Percentiles rank a stretch among this genome's conserved stretches.
phyloP scores from a whole-genome alignment of 2,329 filamentous ascomycete genomes.

The Monosporascus sp. region DNA sequence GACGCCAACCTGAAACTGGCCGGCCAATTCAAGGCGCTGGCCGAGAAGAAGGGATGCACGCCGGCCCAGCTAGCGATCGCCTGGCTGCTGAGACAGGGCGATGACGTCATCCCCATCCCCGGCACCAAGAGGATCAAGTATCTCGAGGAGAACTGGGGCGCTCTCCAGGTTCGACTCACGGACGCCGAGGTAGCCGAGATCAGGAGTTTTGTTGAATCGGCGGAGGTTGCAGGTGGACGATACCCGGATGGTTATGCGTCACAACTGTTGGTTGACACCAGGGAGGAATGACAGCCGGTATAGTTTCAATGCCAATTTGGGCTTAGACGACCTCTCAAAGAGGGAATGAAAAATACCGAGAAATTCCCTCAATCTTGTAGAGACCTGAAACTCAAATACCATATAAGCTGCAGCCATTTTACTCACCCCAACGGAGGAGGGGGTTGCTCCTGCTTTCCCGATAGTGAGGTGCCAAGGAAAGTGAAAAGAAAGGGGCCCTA shows the following conservation, averaged over 20 bases:
- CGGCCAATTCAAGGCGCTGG: slow-evolving; percentile 34
- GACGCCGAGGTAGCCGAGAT: slow-evolving; percentile 21
- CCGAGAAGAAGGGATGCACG: slow-evolving; percentile 37
- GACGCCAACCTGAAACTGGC: slow-evolving; percentile 42
- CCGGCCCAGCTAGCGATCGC: slow-evolving; percentile 43
- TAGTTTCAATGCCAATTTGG: no score
- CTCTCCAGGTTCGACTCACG: slow-evolving; percentile 15
- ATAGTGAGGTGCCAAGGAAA: no score
- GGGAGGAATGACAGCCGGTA: neutral
- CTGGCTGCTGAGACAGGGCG: slow-evolving; percentile 33
- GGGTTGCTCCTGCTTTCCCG: no score
- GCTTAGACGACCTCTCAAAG: no score
- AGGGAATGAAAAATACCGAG: no score
- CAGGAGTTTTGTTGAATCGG: slow-evolving; percentile 7
- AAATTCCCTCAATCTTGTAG: no score
- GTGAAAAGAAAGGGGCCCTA: no score
- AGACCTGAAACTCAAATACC: no score
- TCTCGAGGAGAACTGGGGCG: slow-evolving; percentile 29
- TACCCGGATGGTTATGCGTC: slow-evolving; percentile 1
- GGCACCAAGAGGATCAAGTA: slow-evolving; percentile 30
- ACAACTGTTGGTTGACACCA: slow-evolving; percentile 5
- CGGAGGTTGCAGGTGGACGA: slow-evolving; percentile 2
- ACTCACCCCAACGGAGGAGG: no score
- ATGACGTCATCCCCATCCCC: slow-evolving; percentile 15
- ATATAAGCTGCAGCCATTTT: no score